Evolutionary conservation across 164 flowering plant species (phyloP), one percentile per base, ranked within the genome.

Genomic region (Nymphaea colorata): DNA sequence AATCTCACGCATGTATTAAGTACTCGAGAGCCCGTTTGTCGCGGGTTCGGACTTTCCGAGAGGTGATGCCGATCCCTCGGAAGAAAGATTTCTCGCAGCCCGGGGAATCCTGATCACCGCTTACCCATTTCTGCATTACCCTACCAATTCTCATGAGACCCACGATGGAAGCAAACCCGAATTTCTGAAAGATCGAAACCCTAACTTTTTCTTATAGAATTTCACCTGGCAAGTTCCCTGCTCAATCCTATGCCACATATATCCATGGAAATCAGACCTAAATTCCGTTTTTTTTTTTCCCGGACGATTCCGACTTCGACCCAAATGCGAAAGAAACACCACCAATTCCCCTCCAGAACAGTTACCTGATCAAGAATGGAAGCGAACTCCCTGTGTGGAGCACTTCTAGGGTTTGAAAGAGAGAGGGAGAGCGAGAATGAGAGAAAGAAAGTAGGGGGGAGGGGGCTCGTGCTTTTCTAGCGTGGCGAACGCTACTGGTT

Each of bases 111-210:
- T 76, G 82, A 76, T 85, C 81, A 79, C 75, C 85, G 71, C 68
- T 51, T 81, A 83, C 73, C 85, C 42, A 77, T 87, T 83, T 95
- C 92, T 85, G 98, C 98, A 95, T 95, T 81, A 95, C 98, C 98
- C 98, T 85, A 79, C 80, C 79, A 94, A 88, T 83, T 88, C 90
- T 92, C 99, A 91, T 89, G 87, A 87, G 88, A 88, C 74, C 87
- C 79, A 76, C 75, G 71, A 81, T 51, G 14, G 14, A 51, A 15
- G 8, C 8, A 5, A 51, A 51, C 57, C 57, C 57, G 10, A 51
- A 10, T 51, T 8, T 15, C 57, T 15, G 8, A 15, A 51, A 51
- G 14, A 4, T 51, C 14, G 14, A 51, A 51, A 51, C 57, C 57
- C 57, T 51, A 51, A 51, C 57, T 51, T 15, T 51, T 51, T 51